Conservation (phyloP, 495 filamentous ascomycete species). For the Penicillium nucicola region DNA sequence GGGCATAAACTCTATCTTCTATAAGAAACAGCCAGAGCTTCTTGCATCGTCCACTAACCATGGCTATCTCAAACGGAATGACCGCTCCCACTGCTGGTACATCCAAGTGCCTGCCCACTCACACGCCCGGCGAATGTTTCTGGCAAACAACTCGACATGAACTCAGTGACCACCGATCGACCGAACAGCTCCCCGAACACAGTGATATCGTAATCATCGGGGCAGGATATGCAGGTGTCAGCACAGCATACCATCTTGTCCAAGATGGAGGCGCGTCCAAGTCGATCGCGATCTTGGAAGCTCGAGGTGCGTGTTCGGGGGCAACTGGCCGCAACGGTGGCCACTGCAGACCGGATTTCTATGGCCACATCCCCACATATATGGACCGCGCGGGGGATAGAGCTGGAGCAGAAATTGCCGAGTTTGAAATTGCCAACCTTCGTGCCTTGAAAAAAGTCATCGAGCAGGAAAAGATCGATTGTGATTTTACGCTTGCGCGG, state of each 20-base stretch:
- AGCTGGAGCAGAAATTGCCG: slow-evolving; percentile 21
- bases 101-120: slow-evolving; percentile 32
- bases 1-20: neutral
- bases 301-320: slow-evolving; percentile 34
- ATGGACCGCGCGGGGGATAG: slow-evolving; percentile 19
- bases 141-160: slow-evolving; percentile 57
- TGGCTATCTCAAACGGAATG: neutral
- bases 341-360: slow-evolving; percentile 29
- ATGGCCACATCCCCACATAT: slow-evolving; percentile 30
- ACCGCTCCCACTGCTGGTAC: neutral
- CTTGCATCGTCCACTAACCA: neutral
- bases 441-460: slow-evolving; percentile 27
- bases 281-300: slow-evolving; percentile 34
- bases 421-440: slow-evolving; percentile 29
- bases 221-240: slow-evolving; percentile 64
- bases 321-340: slow-evolving; percentile 40
- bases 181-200: slow-evolving; percentile 39
- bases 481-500: slow-evolving; percentile 36
- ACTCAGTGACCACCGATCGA: slow-evolving; percentile 50
- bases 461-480: slow-evolving; percentile 35
- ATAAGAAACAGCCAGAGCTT: neutral
- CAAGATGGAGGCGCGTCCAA: slow-evolving; percentile 8
- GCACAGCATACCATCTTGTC: slow-evolving; percentile 59
- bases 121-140: slow-evolving; percentile 58
- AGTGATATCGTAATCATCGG: slow-evolving; percentile 69